Evolutionary conservation across 2,329 filamentous ascomycete species (phyloP).

Genomic region (Ampelomyces quisqualis): DNA sequence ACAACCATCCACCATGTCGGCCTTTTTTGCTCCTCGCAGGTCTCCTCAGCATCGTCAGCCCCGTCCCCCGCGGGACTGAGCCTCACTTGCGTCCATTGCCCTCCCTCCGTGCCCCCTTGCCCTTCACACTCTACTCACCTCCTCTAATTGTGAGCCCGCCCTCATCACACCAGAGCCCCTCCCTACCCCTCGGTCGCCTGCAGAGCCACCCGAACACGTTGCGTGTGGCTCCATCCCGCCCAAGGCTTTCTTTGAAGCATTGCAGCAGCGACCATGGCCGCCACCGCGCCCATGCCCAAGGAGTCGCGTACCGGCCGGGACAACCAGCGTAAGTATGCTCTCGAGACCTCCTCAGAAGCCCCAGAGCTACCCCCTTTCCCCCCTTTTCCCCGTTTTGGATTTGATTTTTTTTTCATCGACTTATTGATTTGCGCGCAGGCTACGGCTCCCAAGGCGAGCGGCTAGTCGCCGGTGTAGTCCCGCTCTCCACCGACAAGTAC

Average conservation of each 20-base stretch:
- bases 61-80: conserved; percentile 55
- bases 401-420: background rate
- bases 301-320: conserved; percentile 73
- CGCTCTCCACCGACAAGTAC: conserved; percentile 80
- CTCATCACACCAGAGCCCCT: conserved; percentile 22
- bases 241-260: conserved; percentile 12
- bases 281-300: conserved; percentile 50
- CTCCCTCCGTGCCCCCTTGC: conserved; percentile 30
- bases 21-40: conserved; percentile 45
- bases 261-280: conserved; percentile 44
- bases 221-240: conserved; percentile 6
- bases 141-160: conserved; percentile 11
- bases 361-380: conserved; percentile 7
- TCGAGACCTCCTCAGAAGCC: too few species aligned
- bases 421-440: conserved; percentile 56
- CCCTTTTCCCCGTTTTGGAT: background rate
- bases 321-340: conserved; percentile 72
- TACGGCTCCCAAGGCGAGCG: conserved; percentile 92
- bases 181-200: conserved; percentile 8
- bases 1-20: conserved; percentile 43
- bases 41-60: conserved; percentile 50
- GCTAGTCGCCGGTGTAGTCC: conserved; percentile 91
- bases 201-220: conserved; percentile 17
- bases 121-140: conserved; percentile 9
- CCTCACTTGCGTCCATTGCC: conserved; percentile 26